phyloP scores from a whole-genome alignment of 306 rosid genomes.

The Glycyrrhiza uralensis region DNA sequence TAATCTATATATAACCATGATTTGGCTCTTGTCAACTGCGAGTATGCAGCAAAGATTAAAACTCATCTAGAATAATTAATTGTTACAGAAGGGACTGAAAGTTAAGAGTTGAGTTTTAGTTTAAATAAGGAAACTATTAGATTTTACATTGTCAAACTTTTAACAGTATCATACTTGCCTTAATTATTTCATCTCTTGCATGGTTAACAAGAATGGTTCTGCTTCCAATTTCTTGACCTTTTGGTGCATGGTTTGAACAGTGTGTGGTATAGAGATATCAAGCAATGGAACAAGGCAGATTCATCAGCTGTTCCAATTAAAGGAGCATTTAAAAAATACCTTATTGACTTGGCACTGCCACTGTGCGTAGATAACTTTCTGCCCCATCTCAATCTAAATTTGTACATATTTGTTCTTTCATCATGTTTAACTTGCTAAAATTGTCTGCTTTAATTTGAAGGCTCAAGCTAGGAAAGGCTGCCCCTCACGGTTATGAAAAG shows the following conservation, averaged over 20 bases:
- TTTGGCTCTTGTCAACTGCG: not conserved
- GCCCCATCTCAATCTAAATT: constrained; percentile 14
- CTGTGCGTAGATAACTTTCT: constrained; percentile 41
- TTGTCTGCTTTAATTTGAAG: constrained; percentile 41
- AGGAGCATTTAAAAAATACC: constrained; percentile 42
- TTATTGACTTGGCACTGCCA: constrained; percentile 38
- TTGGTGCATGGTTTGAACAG: constrained; percentile 39
- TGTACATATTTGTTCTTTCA: constrained; percentile 10
- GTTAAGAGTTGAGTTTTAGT: not conserved
- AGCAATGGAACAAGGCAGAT: constrained; percentile 29
- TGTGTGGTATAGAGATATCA: constrained; percentile 40
- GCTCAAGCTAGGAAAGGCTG: constrained; percentile 38
- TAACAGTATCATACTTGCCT: not conserved
- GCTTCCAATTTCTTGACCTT: constrained; percentile 13
- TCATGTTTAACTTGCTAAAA: constrained; percentile 24
- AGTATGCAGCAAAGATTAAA: not conserved
- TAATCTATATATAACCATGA: not conserved
- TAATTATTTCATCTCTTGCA: not conserved
- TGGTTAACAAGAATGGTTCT: constrained; percentile 10
- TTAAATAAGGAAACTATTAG: not conserved
- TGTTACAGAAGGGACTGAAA: constrained; percentile 7
- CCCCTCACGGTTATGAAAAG: constrained; percentile 26
- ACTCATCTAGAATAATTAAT: not conserved
- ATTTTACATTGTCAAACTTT: not conserved
- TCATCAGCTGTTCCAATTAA: constrained; percentile 32